Evolutionary conservation across 2,329 filamentous ascomycete genomes (phyloP).

Genomic region (Colletotrichum viniferum): DNA sequence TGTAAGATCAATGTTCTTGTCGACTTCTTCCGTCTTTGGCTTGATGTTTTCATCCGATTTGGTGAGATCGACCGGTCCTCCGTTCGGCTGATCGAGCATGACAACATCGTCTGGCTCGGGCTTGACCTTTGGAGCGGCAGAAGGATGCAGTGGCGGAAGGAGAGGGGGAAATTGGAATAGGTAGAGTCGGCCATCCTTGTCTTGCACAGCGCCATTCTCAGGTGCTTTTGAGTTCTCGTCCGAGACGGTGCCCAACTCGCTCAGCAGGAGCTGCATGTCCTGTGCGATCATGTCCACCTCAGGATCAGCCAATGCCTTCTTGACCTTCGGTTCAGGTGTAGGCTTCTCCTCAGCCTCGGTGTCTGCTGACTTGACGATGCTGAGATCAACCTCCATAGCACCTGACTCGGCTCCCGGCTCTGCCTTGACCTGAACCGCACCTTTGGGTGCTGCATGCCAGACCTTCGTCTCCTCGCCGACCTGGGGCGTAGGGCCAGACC

Average conservation of each 20-base stretch:
- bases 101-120: constrained; percentile 43
- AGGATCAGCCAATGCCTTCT: constrained; percentile 34
- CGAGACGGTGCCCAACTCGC: constrained; percentile 44
- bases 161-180: constrained; percentile 70
- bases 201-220: constrained; percentile 23
- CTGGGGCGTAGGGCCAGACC: constrained; percentile 28
- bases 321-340: constrained; percentile 27
- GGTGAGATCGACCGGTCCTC: constrained; percentile 48
- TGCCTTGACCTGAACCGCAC: constrained; percentile 45
- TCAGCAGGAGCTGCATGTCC: constrained; percentile 45
- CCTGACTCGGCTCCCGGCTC: constrained; percentile 46
- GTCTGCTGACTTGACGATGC: constrained; percentile 30
- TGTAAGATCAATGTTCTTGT: constrained; percentile 30
- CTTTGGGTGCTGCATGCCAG: constrained; percentile 46
- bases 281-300: constrained; percentile 43
- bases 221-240: constrained; percentile 21
- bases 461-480: constrained; percentile 40
- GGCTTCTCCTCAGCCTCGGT: constrained; percentile 28
- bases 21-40: constrained; percentile 23
- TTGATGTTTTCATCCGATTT: constrained; percentile 22
- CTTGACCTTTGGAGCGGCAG: constrained; percentile 41
- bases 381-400: constrained; percentile 43
- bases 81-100: constrained; percentile 38
- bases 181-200: constrained; percentile 58
- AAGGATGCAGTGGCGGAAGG: constrained; percentile 56